phyloP scores from a whole-genome alignment of 805 yeast species.

The Ogataea paradorogensis region DNA sequence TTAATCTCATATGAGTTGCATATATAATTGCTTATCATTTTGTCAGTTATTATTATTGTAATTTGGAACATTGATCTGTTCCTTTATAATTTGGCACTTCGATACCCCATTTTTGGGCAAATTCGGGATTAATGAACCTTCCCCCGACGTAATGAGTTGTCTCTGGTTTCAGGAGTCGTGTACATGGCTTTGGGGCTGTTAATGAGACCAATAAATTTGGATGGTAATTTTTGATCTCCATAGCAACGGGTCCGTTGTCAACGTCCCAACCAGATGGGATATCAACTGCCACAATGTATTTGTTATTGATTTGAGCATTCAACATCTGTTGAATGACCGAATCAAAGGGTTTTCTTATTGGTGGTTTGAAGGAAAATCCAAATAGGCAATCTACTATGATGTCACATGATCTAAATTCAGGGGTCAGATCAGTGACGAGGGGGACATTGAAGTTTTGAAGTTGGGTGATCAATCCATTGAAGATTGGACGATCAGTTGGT shows the following conservation, averaged over 20 bases:
- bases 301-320: constrained; percentile 21
- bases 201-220: constrained; percentile 76
- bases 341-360: constrained; percentile 76
- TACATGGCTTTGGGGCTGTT: constrained; percentile 94
- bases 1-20: constrained; percentile 10
- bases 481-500: constrained; percentile 53
- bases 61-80: constrained; percentile 50
- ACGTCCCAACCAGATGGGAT: constrained; percentile 98
- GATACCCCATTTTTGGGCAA: constrained; percentile 74
- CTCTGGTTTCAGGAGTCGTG: constrained; percentile 44
- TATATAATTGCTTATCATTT: constrained; percentile 17
- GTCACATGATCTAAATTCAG: constrained; percentile 36
- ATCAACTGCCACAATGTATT: constrained; percentile 79
- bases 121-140: constrained; percentile 62
- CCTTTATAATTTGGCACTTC: constrained; percentile 60
- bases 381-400: constrained; percentile 78
- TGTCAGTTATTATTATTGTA: neutral
- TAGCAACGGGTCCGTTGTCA: constrained; percentile 68
- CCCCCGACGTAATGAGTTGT: constrained; percentile 83
- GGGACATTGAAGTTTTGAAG: constrained; percentile 61
- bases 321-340: constrained; percentile 41
- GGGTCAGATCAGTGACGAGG: constrained; percentile 40
- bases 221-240: constrained; percentile 32
- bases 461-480: constrained; percentile 61
- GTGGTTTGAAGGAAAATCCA: constrained; percentile 92